Evolutionary conservation across 257 asterid genomes (phyloP).

Genomic region (Gardenia jasminoides): DNA sequence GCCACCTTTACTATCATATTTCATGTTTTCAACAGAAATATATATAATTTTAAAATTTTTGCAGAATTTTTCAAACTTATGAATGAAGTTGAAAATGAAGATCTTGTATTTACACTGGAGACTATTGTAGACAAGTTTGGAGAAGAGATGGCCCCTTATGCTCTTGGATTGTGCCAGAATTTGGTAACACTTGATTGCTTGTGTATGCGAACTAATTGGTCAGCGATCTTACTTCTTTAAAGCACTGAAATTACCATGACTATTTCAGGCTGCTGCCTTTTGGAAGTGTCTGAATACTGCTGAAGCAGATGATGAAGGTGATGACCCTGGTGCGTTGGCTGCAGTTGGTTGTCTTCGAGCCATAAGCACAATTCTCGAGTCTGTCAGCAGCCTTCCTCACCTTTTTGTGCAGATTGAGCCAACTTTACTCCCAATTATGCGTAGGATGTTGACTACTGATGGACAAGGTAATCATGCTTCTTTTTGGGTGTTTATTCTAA

Average conservation of each 20-base stretch:
- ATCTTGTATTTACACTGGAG: conserved; percentile 96
- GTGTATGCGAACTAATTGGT: background rate
- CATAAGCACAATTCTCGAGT: conserved; percentile 97
- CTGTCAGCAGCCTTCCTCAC: conserved; percentile 85
- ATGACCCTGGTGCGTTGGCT: conserved; percentile 98
- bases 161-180: conserved; percentile 97
- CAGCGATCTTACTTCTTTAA: background rate
- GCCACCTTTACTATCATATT: background rate
- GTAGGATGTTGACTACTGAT: conserved; percentile 92
- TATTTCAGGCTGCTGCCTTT: conserved; percentile 88
- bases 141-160: conserved; percentile 99
- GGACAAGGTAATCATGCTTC: conserved; percentile 71
- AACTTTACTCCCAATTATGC: conserved; percentile 89
- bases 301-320: conserved; percentile 94
- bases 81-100: conserved; percentile 99
- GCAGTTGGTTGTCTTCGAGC: conserved; percentile 99
- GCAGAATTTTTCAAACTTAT: conserved; percentile 94
- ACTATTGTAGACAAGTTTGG: conserved; percentile 99
- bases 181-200: conserved; percentile 50
- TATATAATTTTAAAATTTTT: too few relatives aligned
- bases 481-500: background rate
- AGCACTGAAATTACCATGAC: background rate
- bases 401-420: conserved; percentile 89
- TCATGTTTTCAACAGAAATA: conserved; percentile 15
- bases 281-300: conserved; percentile 96